Conservation (phyloP, 345 rosid genomes). For the Eucalyptus erythrocorys region DNA sequence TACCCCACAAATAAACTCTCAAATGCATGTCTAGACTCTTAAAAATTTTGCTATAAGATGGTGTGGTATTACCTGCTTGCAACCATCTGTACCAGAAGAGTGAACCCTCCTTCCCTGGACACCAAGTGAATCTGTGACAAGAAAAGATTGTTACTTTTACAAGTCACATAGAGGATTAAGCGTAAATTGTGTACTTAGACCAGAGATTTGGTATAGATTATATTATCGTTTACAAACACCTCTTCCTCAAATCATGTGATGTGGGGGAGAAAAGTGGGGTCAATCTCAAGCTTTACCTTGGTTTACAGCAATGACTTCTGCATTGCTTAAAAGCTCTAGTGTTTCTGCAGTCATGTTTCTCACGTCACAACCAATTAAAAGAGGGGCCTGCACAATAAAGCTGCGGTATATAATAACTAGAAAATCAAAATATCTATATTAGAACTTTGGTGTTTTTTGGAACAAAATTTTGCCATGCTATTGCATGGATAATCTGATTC, state of each 20-base stretch:
- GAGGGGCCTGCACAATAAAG: conserved; percentile 66
- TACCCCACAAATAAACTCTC: not conserved
- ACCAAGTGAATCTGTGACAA: conserved; percentile 78
- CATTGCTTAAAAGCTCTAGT: conserved; percentile 59
- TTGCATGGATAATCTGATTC: not conserved
- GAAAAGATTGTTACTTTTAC: not conserved
- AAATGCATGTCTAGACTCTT: not conserved
- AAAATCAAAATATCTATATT: not conserved
- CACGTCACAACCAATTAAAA: conserved; percentile 88
- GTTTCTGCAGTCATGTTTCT: conserved; percentile 81
- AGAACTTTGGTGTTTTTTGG: not conserved
- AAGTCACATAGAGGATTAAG: not conserved
- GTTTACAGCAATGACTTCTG: conserved; percentile 83
- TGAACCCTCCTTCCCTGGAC: conserved; percentile 88
- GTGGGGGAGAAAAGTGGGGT: not conserved
- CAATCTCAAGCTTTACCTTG: conserved; percentile 48
- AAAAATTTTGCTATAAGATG: not conserved
- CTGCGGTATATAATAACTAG: not conserved
- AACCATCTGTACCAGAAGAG: conserved; percentile 39
- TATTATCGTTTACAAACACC: not conserved
- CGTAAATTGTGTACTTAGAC: not conserved
- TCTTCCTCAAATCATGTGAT: not conserved
- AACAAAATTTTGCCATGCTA: not conserved
- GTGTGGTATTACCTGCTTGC: conserved; percentile 45
- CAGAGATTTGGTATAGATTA: not conserved